A percentile compares a stretch with the other conserved stretches of the same genome.
Conservation (phyloP, 805 yeast genomes). For the Scheffersomyces spartinae region DNA sequence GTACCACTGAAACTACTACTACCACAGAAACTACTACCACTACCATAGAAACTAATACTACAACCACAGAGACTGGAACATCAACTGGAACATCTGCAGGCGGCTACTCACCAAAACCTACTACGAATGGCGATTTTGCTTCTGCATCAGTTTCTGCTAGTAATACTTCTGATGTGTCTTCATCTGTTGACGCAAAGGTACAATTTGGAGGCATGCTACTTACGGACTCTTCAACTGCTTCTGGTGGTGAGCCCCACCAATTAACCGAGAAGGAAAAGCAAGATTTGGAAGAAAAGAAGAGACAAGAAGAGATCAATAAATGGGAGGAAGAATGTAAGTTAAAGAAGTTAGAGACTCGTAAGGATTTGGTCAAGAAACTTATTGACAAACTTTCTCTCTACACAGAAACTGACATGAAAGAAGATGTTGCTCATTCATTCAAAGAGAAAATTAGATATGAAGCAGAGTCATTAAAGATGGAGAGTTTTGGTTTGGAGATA, state of each 20-base stretch:
- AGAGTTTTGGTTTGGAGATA: constrained; percentile 76
- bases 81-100: too few species aligned
- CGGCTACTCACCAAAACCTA: too few species aligned
- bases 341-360: constrained; percentile 56
- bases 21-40: constrained; percentile 2
- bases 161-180: too few species aligned
- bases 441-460: constrained; percentile 59
- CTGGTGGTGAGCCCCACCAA: too few species aligned
- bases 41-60: too few species aligned
- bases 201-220: too few species aligned
- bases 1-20: constrained; percentile 3
- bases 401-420: constrained; percentile 33
- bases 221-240: too few species aligned
- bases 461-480: constrained; percentile 73
- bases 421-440: constrained; percentile 38
- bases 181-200: too few species aligned
- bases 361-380: constrained; percentile 49
- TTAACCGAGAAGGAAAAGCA: constrained; percentile 22
- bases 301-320: constrained; percentile 43
- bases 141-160: too few species aligned
- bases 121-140: too few species aligned
- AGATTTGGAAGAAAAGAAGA: constrained; percentile 33
- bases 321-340: constrained; percentile 67
- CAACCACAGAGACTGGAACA: constrained; percentile 1
- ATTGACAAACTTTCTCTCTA: constrained; percentile 30